Conservation (phyloP, 352 stramenopile genomes). For the Pythium utonaiense region DNA sequence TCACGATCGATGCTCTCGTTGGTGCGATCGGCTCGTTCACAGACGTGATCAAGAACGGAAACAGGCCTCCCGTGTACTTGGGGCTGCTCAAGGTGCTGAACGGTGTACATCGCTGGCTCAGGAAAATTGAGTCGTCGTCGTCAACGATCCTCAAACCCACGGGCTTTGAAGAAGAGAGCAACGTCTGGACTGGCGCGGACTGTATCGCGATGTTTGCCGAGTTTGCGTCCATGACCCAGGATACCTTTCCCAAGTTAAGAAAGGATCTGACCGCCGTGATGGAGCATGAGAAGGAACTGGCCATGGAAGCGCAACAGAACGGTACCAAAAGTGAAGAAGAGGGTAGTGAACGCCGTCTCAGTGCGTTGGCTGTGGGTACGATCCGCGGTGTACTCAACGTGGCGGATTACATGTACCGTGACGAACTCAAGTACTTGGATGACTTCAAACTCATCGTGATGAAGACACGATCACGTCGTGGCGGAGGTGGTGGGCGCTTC, state of each 20-base stretch:
- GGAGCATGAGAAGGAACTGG: constrained; percentile 53
- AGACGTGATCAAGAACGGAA: constrained; percentile 58
- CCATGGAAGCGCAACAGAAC: constrained; percentile 8
- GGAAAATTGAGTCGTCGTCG: constrained; percentile 38
- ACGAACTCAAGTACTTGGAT: constrained; percentile 75
- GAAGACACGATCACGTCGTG: constrained; percentile 32
- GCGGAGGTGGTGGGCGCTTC: constrained; percentile 1
- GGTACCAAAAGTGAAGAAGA: constrained; percentile 16
- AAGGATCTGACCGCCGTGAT: constrained; percentile 40
- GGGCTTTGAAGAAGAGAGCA: constrained; percentile 70
- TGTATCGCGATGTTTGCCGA: constrained; percentile 70
- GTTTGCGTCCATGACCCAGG: constrained; percentile 48
- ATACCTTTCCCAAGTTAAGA: constrained; percentile 43
- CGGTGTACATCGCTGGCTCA: constrained; percentile 56
- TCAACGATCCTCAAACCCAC: constrained; percentile 44
- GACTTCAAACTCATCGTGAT: constrained; percentile 76
- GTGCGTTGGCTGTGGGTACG: constrained; percentile 47
- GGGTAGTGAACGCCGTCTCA: constrained; percentile 29
- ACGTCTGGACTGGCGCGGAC: constrained; percentile 59
- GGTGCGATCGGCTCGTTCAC: constrained; percentile 60
- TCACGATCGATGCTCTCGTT: constrained; percentile 47
- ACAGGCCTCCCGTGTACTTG: constrained; percentile 39
- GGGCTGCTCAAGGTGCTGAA: constrained; percentile 62
- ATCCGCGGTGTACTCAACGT: constrained; percentile 65
- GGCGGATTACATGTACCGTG: constrained; percentile 75